Evolutionary conservation across 768 basidiomycete species (phyloP).

Genomic region (Suillus placidus): DNA sequence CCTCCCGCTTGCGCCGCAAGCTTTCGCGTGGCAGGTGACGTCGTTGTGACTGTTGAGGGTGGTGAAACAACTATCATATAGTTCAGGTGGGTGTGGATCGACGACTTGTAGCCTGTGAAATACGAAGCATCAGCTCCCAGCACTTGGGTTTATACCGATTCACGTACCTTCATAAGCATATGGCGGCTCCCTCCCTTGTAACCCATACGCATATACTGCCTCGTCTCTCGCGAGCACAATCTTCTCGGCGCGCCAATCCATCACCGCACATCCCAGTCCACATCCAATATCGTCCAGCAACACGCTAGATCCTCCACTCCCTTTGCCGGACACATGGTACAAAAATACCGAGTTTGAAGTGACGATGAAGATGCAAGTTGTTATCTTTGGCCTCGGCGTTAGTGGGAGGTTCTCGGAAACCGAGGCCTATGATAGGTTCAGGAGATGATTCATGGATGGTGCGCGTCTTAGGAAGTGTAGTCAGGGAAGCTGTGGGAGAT

Average conservation of each 20-base stretch:
- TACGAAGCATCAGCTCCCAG: not conserved
- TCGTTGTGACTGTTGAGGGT: conserved; percentile 66
- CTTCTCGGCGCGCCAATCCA: conserved; percentile 72
- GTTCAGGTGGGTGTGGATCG: conserved; percentile 72
- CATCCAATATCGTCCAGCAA: conserved; percentile 88
- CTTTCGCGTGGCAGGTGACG: conserved; percentile 54
- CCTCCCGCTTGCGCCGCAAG: conserved; percentile 23
- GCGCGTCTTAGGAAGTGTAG: conserved; percentile 83
- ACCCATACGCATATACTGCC: conserved; percentile 84
- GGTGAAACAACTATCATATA: conserved; percentile 92
- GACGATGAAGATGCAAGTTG: conserved; percentile 77
- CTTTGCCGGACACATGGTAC: conserved; percentile 73
- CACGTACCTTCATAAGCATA: conserved; percentile 88
- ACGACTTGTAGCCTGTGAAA: conserved; percentile 53
- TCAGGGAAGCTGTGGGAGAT: conserved; percentile 59
- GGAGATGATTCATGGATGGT: conserved; percentile 80
- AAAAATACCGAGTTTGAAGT: conserved; percentile 82
- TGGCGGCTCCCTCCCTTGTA: conserved; percentile 80
- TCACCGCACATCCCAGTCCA: conserved; percentile 79
- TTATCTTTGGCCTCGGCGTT: conserved; percentile 23
- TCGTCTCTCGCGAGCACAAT: conserved; percentile 90
- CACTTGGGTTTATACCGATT: not conserved
- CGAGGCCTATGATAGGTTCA: conserved; percentile 92
- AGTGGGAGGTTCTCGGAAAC: conserved; percentile 66
- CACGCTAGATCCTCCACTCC: conserved; percentile 63